Base-by-base conservation (phyloP, 495 filamentous ascomycete genomes). In the Neurospora tetraspora region DNA sequence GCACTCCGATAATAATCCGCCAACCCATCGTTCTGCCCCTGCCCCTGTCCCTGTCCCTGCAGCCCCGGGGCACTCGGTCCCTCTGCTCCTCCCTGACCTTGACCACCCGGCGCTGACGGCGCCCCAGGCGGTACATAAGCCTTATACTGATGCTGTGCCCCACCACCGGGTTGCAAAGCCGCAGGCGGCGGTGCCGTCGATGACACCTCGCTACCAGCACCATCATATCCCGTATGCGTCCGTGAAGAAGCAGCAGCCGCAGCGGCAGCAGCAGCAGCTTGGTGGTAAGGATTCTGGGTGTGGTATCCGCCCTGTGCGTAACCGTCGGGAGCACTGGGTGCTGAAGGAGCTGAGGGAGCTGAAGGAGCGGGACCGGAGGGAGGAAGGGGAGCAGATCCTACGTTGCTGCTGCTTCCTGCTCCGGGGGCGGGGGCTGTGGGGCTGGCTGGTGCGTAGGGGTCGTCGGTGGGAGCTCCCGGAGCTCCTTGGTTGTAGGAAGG, bases 401-500 rank as follows among this genome's bases (percentile, higher is more conserved):
- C 69, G 71, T 36, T 72, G 71, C 1, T 74, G 71, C 12, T 77
- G 71, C 11, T 71, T 73, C 53, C 53, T 14, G 53, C 53, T 61
- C 53, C 53, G 3, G 80, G 78, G 16, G 79, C 74, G 12, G 78
- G 74, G 3, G 72, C 75, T 5, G 74, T 78, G 31, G 80, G 79
- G 68, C 78, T 82, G 0, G 82, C 73, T 9, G 78, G 76, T 45
- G 71, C 70, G 72, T 85, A 87, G 23, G 81, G 85, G 47, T 91
- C 88, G 5, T 92, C 90, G 40, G 69, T 70, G 8, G 70, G 45
- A 37, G 84, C 81, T 2, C 87, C 85, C 76, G 92, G 91, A 69
- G 82, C 81, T 5, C 90, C 88, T 5, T 88, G 85, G 8, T 87
- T 86, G 72, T 91, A 92, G 1, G 88, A 83, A 9, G 78, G 80